These are phyloP conservation scores for Medicago arabica DNA, from an alignment of 306 rosid species.

Conservation along the genomic window DNA sequence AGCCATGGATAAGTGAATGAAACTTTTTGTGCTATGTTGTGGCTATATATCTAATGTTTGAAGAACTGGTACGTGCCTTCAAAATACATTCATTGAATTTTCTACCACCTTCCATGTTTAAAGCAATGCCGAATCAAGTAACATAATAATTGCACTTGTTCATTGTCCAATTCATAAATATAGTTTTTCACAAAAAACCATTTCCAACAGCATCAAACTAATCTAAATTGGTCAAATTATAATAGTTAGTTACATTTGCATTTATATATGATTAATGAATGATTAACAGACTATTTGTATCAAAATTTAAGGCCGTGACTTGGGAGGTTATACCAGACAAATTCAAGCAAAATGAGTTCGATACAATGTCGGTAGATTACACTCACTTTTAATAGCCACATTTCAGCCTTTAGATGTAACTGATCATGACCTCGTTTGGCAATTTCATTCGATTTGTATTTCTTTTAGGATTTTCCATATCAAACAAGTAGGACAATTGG, in stretches of 20 bases:
- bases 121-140: constrained; percentile 4
- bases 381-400: background rate
- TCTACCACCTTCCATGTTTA: constrained; percentile 42
- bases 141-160: too few species aligned
- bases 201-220: too few species aligned
- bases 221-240: too few species aligned
- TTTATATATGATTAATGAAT: background rate
- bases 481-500: background rate
- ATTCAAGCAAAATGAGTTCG: background rate
- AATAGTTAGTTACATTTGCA: background rate
- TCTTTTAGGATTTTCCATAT: too few species aligned
- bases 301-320: background rate
- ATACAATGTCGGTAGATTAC: background rate
- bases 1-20: constrained; percentile 27
- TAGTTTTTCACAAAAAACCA: too few species aligned
- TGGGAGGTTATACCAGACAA: background rate
- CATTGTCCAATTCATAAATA: too few species aligned
- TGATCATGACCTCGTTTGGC: background rate
- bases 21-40: background rate
- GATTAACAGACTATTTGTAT: background rate
- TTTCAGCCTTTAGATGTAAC: background rate
- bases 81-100: constrained; percentile 9
- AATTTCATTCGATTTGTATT: too few species aligned
- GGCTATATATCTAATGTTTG: constrained; percentile 21
- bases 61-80: background rate